Evolutionary conservation across 1,284 basidiomycete species (phyloP).

Genomic region (Malassezia slooffiae): DNA sequence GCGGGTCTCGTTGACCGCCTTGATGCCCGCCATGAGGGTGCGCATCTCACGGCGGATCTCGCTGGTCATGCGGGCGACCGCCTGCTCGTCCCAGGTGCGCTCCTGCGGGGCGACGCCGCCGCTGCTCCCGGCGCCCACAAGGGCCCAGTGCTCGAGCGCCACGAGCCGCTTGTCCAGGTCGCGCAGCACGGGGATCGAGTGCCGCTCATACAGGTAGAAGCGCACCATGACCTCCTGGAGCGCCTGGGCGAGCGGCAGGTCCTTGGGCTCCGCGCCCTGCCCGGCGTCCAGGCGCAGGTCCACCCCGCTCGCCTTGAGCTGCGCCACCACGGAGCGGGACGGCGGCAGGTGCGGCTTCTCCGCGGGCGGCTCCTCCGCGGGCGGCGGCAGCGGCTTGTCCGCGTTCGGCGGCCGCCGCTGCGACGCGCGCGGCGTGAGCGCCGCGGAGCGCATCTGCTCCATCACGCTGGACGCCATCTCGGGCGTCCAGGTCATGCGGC

Average conservation of each 20-base stretch:
- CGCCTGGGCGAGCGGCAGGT: slow-evolving; percentile 29
- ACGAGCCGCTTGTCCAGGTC: slow-evolving; percentile 37
- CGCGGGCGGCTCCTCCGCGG: neutral
- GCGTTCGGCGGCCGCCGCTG: neutral
- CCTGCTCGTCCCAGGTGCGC: slow-evolving; percentile 33
- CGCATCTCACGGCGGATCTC: slow-evolving; percentile 45
- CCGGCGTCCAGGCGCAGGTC: slow-evolving; percentile 9
- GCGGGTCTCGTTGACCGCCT: slow-evolving; percentile 25
- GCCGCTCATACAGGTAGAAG: slow-evolving; percentile 45
- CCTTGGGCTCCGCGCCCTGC: slow-evolving; percentile 14
- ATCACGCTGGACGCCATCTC: slow-evolving; percentile 15
- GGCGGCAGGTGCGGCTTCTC: slow-evolving; percentile 1
- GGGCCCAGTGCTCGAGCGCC: slow-evolving; percentile 40
- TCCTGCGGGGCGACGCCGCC: slow-evolving; percentile 18
- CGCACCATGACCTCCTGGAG: slow-evolving; percentile 44
- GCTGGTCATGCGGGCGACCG: slow-evolving; percentile 38
- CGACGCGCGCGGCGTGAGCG: slow-evolving; percentile 8
- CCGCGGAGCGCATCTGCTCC: too few relatives aligned
- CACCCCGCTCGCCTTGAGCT: slow-evolving; percentile 5
- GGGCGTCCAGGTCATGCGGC: slow-evolving; percentile 17
- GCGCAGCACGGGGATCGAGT: slow-evolving; percentile 40
- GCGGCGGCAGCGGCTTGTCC: slow-evolving; percentile 1
- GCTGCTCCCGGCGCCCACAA: too few relatives aligned
- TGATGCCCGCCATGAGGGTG: slow-evolving; percentile 31
- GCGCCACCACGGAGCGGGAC: slow-evolving; percentile 12